Evolutionary conservation across 192 early-diverging fungal species (phyloP).

Genomic region (Globomyces pollinis-pini): DNA sequence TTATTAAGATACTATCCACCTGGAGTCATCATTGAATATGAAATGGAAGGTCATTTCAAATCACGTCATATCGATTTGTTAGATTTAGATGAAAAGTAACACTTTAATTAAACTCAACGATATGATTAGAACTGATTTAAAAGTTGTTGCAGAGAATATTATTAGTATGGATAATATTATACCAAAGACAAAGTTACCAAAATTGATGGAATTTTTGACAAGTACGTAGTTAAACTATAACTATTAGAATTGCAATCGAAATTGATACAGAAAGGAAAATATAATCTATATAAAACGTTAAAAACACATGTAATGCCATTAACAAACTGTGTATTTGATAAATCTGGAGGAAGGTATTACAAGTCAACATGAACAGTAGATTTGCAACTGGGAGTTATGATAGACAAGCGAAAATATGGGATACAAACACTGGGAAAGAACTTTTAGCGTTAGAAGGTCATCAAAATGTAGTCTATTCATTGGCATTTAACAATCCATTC

Average conservation of each 20-base stretch:
- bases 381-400: constrained; percentile 44
- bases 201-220: background rate
- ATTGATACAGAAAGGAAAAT: background rate
- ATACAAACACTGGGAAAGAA: constrained; percentile 28
- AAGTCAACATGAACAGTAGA: constrained; percentile 8
- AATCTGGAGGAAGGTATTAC: constrained; percentile 26
- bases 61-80: constrained; percentile 12
- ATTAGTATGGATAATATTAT: constrained; percentile 9
- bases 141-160: background rate
- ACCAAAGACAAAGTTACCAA: background rate
- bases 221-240: constrained; percentile 6
- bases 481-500: constrained; percentile 47
- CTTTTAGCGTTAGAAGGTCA: constrained; percentile 36
- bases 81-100: constrained; percentile 15
- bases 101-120: background rate
- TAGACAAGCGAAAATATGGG: constrained; percentile 40
- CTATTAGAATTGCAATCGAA: constrained; percentile 11
- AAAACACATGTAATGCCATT: constrained; percentile 40
- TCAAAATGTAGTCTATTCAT: constrained; percentile 42
- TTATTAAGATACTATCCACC: constrained; percentile 23
- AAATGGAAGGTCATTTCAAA: background rate
- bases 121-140: constrained; percentile 8
- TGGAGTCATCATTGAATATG: constrained; percentile 23
- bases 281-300: constrained; percentile 21
- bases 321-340: constrained; percentile 48